Conservation (phyloP, 2,329 filamentous ascomycete species). For the Huntiella moniliformis region DNA sequence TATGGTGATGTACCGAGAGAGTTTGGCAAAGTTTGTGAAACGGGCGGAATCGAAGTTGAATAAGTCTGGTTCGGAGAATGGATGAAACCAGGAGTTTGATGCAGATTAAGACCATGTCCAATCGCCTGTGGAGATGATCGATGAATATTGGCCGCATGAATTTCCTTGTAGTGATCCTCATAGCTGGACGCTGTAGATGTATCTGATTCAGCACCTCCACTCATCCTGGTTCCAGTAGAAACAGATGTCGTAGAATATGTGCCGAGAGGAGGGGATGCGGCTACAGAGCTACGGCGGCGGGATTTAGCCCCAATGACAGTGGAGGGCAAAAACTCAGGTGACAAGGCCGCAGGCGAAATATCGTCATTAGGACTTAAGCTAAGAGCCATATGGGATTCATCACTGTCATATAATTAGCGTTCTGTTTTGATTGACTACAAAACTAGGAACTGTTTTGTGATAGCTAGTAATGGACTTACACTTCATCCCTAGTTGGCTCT, state of each 20-base stretch:
- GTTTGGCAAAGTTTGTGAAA: background rate
- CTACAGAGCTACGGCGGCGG: constrained; percentile 14
- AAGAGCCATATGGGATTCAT: background rate
- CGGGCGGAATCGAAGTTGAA: background rate
- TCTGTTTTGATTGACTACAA: too few relatives aligned
- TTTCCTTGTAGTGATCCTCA: constrained; percentile 13
- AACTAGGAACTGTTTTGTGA: too few relatives aligned
- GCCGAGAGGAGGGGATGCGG: constrained; percentile 28
- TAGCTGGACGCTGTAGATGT: background rate
- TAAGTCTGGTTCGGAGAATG: constrained; percentile 19
- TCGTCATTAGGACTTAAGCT: background rate
- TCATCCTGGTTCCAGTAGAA: constrained; percentile 28
- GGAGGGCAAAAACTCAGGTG: background rate
- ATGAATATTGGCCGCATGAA: constrained; percentile 22
- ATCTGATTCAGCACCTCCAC: constrained; percentile 23
- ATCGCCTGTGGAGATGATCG: constrained; percentile 29
- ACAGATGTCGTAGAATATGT: constrained; percentile 30
- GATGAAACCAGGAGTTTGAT: background rate
- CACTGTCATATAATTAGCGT: background rate
- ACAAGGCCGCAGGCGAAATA: constrained; percentile 3
- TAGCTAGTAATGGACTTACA: too few relatives aligned
- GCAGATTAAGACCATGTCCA: background rate
- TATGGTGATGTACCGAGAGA: constrained; percentile 26
- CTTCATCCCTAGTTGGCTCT: too few relatives aligned
- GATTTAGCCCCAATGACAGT: background rate